Conservation (phyloP, 2,329 filamentous ascomycete species). For the Exophiala sp. region DNA sequence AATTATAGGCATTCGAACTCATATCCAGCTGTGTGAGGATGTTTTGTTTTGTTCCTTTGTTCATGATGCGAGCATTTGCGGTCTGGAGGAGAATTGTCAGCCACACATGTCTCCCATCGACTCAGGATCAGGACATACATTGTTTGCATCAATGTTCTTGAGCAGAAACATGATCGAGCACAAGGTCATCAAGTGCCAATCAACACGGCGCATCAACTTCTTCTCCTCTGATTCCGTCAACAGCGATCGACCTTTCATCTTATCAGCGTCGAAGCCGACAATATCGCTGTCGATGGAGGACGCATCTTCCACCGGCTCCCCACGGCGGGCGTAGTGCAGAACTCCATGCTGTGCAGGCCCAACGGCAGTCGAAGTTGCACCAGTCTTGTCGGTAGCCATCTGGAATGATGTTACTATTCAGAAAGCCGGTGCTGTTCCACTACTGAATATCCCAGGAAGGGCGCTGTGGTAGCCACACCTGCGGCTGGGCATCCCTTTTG, state of each 20-base stretch:
- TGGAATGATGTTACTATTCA: no score
- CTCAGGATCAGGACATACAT: conserved; percentile 23
- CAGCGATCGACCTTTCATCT: conserved; percentile 33
- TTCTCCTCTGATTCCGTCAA: conserved; percentile 45
- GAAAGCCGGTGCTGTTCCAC: no score
- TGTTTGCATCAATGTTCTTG: conserved; percentile 34
- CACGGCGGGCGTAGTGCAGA: not conserved
- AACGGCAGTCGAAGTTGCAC: no score
- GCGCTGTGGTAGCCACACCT: no score
- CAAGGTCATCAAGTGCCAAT: conserved; percentile 44
- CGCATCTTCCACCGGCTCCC: conserved; percentile 6
- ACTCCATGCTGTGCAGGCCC: no score
- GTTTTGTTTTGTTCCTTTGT: conserved; percentile 35
- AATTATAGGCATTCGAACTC: conserved; percentile 41
- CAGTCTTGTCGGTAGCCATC: no score
- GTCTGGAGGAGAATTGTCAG: conserved; percentile 22
- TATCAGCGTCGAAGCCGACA: conserved; percentile 32
- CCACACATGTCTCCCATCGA: not conserved
- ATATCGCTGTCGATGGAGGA: conserved; percentile 11
- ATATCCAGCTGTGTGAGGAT: conserved; percentile 40
- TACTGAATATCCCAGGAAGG: no score
- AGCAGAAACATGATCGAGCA: conserved; percentile 35
- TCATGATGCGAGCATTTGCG: conserved; percentile 38
- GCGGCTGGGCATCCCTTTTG: no score
- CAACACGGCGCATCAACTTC: conserved; percentile 42